Evolutionary conservation across 108 stramenopile species (phyloP).

Genomic region (Pseudonitzschia pungens): DNA sequence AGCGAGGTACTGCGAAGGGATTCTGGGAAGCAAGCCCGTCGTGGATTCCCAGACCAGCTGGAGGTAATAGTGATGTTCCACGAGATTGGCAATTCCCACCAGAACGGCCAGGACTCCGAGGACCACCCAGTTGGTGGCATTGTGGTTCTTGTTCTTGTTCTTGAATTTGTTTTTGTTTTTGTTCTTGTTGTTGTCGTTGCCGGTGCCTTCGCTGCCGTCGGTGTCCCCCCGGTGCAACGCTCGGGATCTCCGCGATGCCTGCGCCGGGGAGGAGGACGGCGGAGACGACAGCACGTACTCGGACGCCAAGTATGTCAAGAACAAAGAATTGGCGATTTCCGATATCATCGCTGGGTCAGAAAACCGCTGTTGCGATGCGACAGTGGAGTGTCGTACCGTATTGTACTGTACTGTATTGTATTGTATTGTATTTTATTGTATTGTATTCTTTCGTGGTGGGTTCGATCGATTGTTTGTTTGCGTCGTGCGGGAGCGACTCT

Average conservation of each 20-base stretch:
- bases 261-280: neutral
- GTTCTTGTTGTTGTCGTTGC: neutral
- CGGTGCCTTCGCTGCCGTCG: neutral
- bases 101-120: slow-evolving; percentile 19
- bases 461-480: too few relatives aligned
- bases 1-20: neutral
- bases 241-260: neutral
- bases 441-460: too few relatives aligned
- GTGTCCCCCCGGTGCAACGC: neutral
- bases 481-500: too few relatives aligned
- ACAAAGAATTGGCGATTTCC: slow-evolving; percentile 77
- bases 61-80: slow-evolving; percentile 39
- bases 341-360: slow-evolving; percentile 48
- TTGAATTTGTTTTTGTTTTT: slow-evolving; percentile 8
- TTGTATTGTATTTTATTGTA: too few relatives aligned
- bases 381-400: too few relatives aligned
- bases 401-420: too few relatives aligned
- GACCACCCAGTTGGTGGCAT: neutral
- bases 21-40: neutral
- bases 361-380: too few relatives aligned
- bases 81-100: slow-evolving; percentile 49
- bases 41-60: neutral
- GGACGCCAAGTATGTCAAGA: slow-evolving; percentile 72
- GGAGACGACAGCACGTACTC: slow-evolving; percentile 53
- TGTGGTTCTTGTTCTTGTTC: neutral